A percentile compares a stretch with the other conserved stretches of the same genome.
These are phyloP conservation scores for Phaffomyces opuntiae DNA, from an alignment of 805 yeast species.

Conservation along the genomic window DNA sequence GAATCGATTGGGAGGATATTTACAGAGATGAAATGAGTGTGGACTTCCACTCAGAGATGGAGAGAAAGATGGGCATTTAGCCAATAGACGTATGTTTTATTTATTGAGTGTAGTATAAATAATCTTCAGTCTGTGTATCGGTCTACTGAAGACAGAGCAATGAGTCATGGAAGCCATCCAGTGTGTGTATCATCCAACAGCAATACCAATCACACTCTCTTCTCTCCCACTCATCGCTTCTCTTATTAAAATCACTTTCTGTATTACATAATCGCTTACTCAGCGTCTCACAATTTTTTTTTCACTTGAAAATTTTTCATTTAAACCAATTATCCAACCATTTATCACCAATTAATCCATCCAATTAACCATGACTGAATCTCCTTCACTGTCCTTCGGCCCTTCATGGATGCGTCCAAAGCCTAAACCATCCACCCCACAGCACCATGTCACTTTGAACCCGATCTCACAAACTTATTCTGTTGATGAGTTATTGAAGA, in stretches of 20 bases:
- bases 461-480: slow-evolving; percentile 38
- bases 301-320: slow-evolving; percentile 4
- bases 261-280: too few relatives aligned
- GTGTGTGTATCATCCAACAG: too few relatives aligned
- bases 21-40: slow-evolving; percentile 32
- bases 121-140: too few relatives aligned
- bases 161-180: too few relatives aligned
- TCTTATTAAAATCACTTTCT: too few relatives aligned
- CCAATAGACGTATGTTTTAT: not conserved
- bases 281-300: too few relatives aligned
- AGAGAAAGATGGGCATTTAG: slow-evolving; percentile 34
- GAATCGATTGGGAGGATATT: slow-evolving; percentile 91
- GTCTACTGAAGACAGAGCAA: too few relatives aligned
- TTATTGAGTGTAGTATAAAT: too few relatives aligned
- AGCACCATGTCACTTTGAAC: slow-evolving; percentile 20
- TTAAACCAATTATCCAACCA: not conserved
- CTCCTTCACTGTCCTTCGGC: slow-evolving; percentile 24
- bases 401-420: slow-evolving; percentile 31
- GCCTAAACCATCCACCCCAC: slow-evolving; percentile 14
- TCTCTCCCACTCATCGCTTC: too few relatives aligned
- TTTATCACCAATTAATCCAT: not conserved
- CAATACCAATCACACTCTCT: too few relatives aligned
- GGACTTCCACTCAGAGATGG: slow-evolving; percentile 73
- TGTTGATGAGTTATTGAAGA: slow-evolving; percentile 44
- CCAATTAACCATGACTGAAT: slow-evolving; percentile 22